These are phyloP conservation scores for Gautieria morchelliformis DNA, from an alignment of 768 basidiomycete species.

Conservation along the genomic window DNA sequence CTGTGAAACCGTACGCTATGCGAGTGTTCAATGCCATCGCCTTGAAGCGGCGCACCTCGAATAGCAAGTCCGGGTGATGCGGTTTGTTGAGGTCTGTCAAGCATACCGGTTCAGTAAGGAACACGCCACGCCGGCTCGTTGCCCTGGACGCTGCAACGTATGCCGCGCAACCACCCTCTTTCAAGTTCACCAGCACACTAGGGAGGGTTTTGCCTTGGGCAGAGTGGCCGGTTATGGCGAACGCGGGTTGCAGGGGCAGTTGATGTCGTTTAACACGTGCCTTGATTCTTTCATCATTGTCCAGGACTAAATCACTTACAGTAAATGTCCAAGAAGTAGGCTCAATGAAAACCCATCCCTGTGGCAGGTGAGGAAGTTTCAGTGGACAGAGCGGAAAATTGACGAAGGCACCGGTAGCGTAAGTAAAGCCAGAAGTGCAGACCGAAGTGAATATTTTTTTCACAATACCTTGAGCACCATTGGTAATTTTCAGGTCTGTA, in stretches of 20 bases:
- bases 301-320: background rate
- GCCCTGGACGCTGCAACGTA: background rate
- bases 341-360: background rate
- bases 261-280: background rate
- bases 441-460: background rate
- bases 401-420: slow-evolving; percentile 10
- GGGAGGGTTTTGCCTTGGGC: background rate
- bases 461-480: slow-evolving; percentile 14
- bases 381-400: slow-evolving; percentile 16
- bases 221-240: background rate
- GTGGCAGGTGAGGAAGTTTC: background rate
- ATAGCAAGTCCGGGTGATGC: background rate
- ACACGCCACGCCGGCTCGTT: no score
- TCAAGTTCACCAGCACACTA: background rate
- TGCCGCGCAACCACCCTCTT: background rate
- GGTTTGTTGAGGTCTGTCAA: background rate
- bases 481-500: slow-evolving; percentile 22
- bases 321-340: background rate
- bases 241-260: background rate
- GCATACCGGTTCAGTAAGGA: background rate
- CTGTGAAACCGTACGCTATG: background rate
- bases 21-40: background rate
- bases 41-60: background rate
- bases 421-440: background rate
- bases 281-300: background rate